Base-by-base conservation (phyloP, 208 protist genomes). In the Leishmania arabica region DNA sequence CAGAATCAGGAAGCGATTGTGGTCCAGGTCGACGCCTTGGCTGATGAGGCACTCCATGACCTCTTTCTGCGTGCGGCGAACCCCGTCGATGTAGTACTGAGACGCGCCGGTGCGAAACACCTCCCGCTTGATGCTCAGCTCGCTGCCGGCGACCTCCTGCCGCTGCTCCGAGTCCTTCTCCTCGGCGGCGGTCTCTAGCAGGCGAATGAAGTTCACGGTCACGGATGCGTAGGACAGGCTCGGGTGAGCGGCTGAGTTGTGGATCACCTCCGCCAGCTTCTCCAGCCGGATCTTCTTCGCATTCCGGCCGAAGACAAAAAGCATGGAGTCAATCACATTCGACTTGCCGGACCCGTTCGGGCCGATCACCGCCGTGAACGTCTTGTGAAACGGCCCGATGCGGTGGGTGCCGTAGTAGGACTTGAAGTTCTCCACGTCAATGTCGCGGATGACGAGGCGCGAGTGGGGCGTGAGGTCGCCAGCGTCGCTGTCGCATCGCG, bases 1-100 rank as follows among this genome's bases (percentile, higher is more conserved):
- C 17, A 99, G 91, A 86, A 99, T 99, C 21, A 99, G 92, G 91
- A 99, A 99, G 54, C 99, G 93, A 85, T 99, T 99, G 95, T 99
- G 95, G 83, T 99, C 98, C 24, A 99, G 93, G 91, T 99, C 99
- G 73, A 99, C 97, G 73, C 99, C 99, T 37, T 99, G 92, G 34
- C 77, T 54, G 53, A 97, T 97, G 27, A 99, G 93, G 37, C 99
- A 90, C 19, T 88, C 88, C 79, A 96, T 92, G 31, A 98, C 96
- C 65, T 97, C 91, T 69, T 92, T 93, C 81, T 97, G 91, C 13
- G 88, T 90, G 78, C 78, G 86, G 53, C 90, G 93, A 3, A 65
- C 77, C 51, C 94, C 90, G 75, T 97, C 90, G 73, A 98, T 96
- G 87, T 91, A 98, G 91, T 99, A 99, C 79, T 99, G 97, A 15